Evolutionary conservation across 2,329 filamentous ascomycete genomes (phyloP), one percentile per base, ranked within the genome.

Genomic region (Coniella lustricola): DNA sequence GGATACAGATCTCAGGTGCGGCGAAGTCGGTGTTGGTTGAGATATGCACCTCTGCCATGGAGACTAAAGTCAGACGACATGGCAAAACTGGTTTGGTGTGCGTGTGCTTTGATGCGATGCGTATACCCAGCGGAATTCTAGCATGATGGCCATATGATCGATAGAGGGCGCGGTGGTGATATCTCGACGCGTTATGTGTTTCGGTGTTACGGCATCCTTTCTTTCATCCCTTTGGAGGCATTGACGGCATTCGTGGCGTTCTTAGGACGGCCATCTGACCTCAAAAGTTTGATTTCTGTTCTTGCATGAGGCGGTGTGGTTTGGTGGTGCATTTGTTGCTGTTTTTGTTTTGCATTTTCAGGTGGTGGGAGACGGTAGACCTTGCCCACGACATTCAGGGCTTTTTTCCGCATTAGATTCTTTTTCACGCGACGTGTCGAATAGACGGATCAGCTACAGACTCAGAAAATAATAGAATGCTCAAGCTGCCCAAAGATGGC

Each of bases 1-100:
- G 10, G 25, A 29, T 29, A 29, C 10, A 29, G 25, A 29, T 5
- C 10, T 29, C 5, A 5, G 10, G 25, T 5, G 25, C 10, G 5
- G 25, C 5, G 10, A 29, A 5, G 5, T 29, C 25, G 25, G 25
- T 29, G 25, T 5, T 29, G 10, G 10, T n/a, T n/a, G 10, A 29
- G 25, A 5, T 10, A 5, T 10, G 25, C 25, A 29, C 5, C 10
- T 10, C 25, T 29, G 5, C 25, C 25, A 29, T n/a, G n/a, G 25
- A 29, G 25, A 29, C 25, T 10, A 5, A 29, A n/a, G n/a, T n/a
- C 25, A 5, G 10, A 10, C 52, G 78, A 87, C 64, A 85, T 87
- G 82, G 79, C 80, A 59, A 73, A 81, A 57, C 71, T 89, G 44
- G 87, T 88, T 63, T 79, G 75, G 59, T 82, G 83, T 72, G 61